phyloP scores from a whole-genome alignment of 2,329 filamentous ascomycete genomes.

The Xylaria sp. region DNA sequence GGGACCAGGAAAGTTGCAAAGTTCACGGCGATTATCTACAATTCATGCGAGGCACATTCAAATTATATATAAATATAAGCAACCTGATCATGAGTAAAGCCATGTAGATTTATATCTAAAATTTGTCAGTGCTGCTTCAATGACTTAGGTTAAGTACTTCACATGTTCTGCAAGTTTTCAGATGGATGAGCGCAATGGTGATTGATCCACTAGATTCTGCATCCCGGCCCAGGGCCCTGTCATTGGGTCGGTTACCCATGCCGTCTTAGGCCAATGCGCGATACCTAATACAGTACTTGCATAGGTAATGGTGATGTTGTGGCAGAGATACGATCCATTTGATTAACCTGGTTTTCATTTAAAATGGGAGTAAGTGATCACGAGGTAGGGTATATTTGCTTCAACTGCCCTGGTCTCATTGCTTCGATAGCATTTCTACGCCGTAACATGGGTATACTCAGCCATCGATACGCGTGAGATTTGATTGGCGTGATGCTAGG shows the following conservation, averaged over 20 bases:
- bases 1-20: not conserved
- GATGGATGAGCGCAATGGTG: not conserved
- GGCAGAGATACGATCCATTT: not conserved
- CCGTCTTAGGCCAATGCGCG: constrained; percentile 14
- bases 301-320: not conserved
- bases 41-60: not conserved
- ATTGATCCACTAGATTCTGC: constrained; percentile 20
- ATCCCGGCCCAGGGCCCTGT: not conserved
- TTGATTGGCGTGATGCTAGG: not conserved
- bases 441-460: not conserved
- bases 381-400: not conserved
- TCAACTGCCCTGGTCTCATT: not conserved
- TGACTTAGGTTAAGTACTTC: not conserved
- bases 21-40: not conserved
- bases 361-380: not conserved
- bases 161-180: not conserved
- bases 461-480: not conserved
- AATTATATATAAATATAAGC: no score
- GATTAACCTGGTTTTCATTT: not conserved
- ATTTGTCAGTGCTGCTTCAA: not conserved
- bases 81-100: not conserved
- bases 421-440: not conserved
- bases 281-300: not conserved
- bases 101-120: not conserved
- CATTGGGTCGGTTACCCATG: not conserved